Percentiles rank a stretch among this genome's conserved stretches.
These are phyloP conservation scores for Rhytidhysteron rufulum DNA, from an alignment of 2,329 filamentous ascomycete species.

Conservation along the genomic window DNA sequence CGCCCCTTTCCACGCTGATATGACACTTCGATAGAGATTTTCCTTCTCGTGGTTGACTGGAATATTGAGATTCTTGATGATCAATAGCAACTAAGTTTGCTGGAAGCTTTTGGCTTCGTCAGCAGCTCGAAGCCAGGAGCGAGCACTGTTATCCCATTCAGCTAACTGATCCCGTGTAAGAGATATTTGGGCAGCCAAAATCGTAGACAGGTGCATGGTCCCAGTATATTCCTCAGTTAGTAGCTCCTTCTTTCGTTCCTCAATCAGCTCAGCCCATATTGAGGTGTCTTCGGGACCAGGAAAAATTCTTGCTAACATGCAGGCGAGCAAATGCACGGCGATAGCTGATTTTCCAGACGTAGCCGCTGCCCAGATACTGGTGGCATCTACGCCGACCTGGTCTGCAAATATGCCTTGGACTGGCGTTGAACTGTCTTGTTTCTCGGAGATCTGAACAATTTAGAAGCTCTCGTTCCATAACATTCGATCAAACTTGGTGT, in stretches of 20 bases:
- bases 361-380: constrained; percentile 16
- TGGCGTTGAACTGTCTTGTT: neutral
- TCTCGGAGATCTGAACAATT: constrained; percentile 16
- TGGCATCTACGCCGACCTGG: constrained; percentile 11
- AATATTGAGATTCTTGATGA: neutral
- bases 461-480: constrained; percentile 27
- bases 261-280: constrained; percentile 33
- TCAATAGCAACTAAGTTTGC: constrained; percentile 7
- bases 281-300: constrained; percentile 22
- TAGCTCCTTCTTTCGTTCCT: constrained; percentile 9
- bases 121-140: constrained; percentile 4
- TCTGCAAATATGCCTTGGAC: constrained; percentile 8
- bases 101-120: neutral
- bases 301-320: constrained; percentile 35
- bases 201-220: neutral
- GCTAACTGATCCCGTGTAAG: constrained; percentile 3
- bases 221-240: neutral
- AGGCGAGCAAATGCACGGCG: constrained; percentile 31
- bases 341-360: constrained; percentile 23
- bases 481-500: constrained; percentile 30
- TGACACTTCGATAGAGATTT: neutral
- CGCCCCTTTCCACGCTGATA: neutral
- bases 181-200: neutral
- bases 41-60: neutral
- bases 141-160: constrained; percentile 5